These are phyloP conservation scores for Colletotrichum plurivorum DNA, from an alignment of 2,329 filamentous ascomycete genomes.

Conservation along the genomic window DNA sequence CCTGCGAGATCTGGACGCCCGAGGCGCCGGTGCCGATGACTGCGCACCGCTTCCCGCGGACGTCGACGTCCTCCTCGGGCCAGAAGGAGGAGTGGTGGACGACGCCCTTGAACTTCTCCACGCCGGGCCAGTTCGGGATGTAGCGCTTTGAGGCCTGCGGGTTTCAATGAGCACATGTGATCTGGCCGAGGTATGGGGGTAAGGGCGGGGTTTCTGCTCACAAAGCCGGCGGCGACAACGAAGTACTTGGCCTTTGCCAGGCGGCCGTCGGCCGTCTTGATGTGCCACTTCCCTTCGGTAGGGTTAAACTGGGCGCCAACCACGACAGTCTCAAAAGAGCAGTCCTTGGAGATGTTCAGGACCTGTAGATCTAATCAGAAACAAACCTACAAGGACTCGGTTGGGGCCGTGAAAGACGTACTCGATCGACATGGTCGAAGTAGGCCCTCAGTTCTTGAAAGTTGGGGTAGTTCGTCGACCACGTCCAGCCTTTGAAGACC, in stretches of 20 bases:
- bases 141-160: conserved; percentile 69
- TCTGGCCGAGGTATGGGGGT: neutral
- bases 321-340: conserved; percentile 69
- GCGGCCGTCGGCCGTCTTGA: conserved; percentile 65
- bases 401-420: neutral
- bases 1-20: conserved; percentile 75
- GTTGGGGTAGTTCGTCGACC: conserved; percentile 66
- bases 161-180: neutral
- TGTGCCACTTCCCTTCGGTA: conserved; percentile 60
- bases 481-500: conserved; percentile 70
- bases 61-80: conserved; percentile 69
- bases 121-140: conserved; percentile 71
- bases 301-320: conserved; percentile 66
- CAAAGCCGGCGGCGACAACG: conserved; percentile 68
- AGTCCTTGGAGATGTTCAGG: conserved; percentile 69
- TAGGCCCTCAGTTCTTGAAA: conserved; percentile 68
- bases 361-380: conserved; percentile 43
- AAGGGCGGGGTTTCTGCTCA: conserved; percentile 41
- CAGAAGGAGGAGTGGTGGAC: conserved; percentile 74
- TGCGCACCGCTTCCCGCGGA: conserved; percentile 70
- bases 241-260: conserved; percentile 65
- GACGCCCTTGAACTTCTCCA: conserved; percentile 71
- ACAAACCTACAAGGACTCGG: too few relatives aligned
- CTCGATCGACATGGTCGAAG: conserved; percentile 71
- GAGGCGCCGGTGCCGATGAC: conserved; percentile 77